Conservation (phyloP, 1,284 basidiomycete genomes). For the Rhodotorula sp. region DNA sequence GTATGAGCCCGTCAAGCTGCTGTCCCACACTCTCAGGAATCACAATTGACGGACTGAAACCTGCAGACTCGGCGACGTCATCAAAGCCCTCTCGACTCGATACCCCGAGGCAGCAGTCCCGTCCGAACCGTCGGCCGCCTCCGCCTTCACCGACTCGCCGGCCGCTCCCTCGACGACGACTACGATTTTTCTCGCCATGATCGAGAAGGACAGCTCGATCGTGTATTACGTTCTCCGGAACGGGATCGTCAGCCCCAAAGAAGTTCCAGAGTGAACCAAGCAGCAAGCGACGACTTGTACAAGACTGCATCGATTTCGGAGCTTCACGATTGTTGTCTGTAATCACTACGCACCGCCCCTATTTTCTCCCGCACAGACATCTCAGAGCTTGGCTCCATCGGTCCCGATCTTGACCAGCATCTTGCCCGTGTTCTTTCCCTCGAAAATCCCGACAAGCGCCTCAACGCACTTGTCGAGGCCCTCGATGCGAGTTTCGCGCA, state of each 20-base stretch:
- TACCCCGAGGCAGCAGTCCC: background rate
- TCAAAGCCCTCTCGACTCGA: constrained; percentile 17
- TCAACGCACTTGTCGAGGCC: constrained; percentile 38
- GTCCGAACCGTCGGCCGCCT: background rate
- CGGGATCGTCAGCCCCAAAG: constrained; percentile 43
- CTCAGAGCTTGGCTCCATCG: constrained; percentile 23
- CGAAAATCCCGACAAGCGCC: constrained; percentile 37
- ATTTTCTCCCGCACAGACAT: background rate
- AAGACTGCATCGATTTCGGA: background rate
- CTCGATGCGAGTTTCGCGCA: constrained; percentile 57
- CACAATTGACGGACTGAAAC: background rate
- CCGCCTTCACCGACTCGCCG: background rate
- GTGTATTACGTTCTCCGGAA: constrained; percentile 42
- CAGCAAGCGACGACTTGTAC: background rate
- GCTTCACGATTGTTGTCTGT: background rate
- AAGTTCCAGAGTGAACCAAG: constrained; percentile 37
- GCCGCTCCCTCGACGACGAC: background rate
- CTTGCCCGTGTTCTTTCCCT: constrained; percentile 42
- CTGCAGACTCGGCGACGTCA: constrained; percentile 20
- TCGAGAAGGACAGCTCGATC: constrained; percentile 40
- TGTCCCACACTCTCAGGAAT: background rate
- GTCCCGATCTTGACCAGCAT: constrained; percentile 36
- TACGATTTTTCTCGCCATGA: constrained; percentile 36
- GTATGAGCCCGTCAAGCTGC: background rate
- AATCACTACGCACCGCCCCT: too few relatives aligned